Base-by-base conservation (phyloP, 75 land plant species). In the Pseudotsuga menziesii region DNA sequence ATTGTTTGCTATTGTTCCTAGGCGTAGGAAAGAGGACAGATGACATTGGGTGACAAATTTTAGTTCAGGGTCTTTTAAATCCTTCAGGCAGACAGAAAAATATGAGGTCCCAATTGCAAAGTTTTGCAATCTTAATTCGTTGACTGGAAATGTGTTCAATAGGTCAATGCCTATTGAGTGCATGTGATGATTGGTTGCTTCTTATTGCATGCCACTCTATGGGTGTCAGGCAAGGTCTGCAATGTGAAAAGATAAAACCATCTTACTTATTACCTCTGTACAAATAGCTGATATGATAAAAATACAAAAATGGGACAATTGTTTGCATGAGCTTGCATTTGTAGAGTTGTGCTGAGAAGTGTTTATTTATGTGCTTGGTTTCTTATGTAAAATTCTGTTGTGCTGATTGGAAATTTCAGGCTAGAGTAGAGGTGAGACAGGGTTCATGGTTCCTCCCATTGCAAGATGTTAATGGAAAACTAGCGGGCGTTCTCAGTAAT, bases 371-470 rank as follows among this genome's bases (percentile, higher is more conserved):
- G 23, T 39, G 35, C n/a, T 36, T 39, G 11, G 22, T 69, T 69
- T 15, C 76, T 27, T 2, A 74, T 32, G 19, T 20, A 57, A 74
- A 2, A 74, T 74, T 22, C 36, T 74, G 27, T 59, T 57, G 15
- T 55, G n/a, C n/a, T 71, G 36, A 54, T 52, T 29, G 58, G 71
- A 56, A 20, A 23, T 27, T 56, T 22, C 83, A 95, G 98, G 93
- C 87, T 32, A 81, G 58, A 52, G 83, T 96, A 77, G 87, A 84
- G 73, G 61, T 96, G 52, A 80, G 90, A 74, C 80, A 89, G 75
- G 99, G 99, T 67, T 92, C 94, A 36, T 97, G 99, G 99, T 97
- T 92, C 75, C 82, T 86, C 44, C 91, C 95, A 25, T 56, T 94
- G 74, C 73, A 89, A 75, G 89, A 90, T 74, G 72, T 88, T 66